phyloP scores from a whole-genome alignment of 768 basidiomycete genomes.

The Russula ochroleuca region DNA sequence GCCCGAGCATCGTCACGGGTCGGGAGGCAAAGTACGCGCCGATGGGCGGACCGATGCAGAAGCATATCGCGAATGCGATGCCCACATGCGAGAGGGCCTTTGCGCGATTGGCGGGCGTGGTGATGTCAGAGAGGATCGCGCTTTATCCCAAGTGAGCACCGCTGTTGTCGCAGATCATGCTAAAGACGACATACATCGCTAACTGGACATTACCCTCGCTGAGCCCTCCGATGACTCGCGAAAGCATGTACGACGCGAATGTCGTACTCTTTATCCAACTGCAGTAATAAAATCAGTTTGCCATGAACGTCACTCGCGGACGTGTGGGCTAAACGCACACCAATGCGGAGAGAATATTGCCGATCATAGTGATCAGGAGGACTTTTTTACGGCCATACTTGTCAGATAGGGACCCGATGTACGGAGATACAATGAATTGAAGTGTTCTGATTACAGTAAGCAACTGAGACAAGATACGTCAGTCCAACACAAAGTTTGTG shows the following conservation, averaged over 20 bases:
- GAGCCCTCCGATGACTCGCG: constrained; percentile 86
- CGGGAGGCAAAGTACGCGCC: constrained; percentile 95
- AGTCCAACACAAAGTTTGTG: neutral
- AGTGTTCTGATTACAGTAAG: constrained; percentile 48
- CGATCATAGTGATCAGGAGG: constrained; percentile 83
- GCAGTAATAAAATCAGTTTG: constrained; percentile 18
- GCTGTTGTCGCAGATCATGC: neutral
- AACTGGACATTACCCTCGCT: constrained; percentile 98
- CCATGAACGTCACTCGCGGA: neutral
- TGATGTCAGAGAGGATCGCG: constrained; percentile 91
- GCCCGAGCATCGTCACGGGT: constrained; percentile 58
- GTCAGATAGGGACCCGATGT: constrained; percentile 82
- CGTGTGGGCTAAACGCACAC: constrained; percentile 49
- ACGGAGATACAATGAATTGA: constrained; percentile 80
- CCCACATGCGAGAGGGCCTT: constrained; percentile 89
- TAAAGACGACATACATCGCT: constrained; percentile 64
- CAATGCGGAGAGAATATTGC: constrained; percentile 86
- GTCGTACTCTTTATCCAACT: constrained; percentile 91
- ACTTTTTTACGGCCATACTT: constrained; percentile 83
- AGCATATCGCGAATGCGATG: constrained; percentile 94
- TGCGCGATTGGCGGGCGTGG: constrained; percentile 72
- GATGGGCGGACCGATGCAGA: constrained; percentile 87
- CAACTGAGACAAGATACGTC: constrained; percentile 1
- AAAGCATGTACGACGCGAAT: constrained; percentile 86
- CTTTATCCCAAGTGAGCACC: constrained; percentile 38